These are phyloP conservation scores for Corylus heterophylla DNA, from an alignment of 306 rosid genomes.

Conservation along the genomic window DNA sequence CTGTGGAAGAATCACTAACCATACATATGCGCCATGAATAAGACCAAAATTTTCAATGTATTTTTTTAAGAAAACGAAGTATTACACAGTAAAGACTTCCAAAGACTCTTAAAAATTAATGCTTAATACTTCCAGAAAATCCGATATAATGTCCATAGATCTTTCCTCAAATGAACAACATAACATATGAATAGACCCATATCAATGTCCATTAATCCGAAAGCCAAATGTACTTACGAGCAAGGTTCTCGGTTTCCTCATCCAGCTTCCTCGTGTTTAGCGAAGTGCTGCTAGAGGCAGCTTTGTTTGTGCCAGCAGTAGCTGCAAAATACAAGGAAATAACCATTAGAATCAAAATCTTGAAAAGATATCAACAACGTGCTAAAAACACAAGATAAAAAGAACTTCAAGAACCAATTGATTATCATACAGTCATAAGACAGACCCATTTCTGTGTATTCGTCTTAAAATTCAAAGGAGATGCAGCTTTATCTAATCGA, in stretches of 20 bases:
- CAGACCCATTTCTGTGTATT: neutral
- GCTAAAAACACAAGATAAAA: neutral
- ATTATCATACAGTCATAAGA: neutral
- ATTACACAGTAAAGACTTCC: neutral
- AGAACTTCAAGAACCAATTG: neutral
- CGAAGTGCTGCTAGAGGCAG: slow-evolving; percentile 82
- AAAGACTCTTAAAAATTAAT: neutral
- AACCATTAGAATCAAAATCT: neutral
- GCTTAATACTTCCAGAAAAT: neutral
- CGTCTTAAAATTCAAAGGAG: neutral
- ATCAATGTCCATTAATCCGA: neutral
- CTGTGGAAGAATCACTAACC: too few species aligned
- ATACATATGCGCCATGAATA: neutral
- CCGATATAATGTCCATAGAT: neutral
- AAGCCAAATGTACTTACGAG: slow-evolving; percentile 53
- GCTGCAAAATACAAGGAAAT: slow-evolving; percentile 35
- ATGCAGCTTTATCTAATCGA: neutral
- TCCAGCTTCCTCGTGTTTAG: slow-evolving; percentile 87
- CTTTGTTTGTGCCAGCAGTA: slow-evolving; percentile 74
- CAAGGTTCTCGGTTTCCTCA: slow-evolving; percentile 77
- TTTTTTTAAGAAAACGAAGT: neutral
- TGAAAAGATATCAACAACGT: neutral
- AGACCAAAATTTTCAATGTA: neutral
- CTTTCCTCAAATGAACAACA: neutral
- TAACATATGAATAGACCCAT: neutral